phyloP scores from a whole-genome alignment of 441 rosid genomes.

The Arabidopsis hybrid region DNA sequence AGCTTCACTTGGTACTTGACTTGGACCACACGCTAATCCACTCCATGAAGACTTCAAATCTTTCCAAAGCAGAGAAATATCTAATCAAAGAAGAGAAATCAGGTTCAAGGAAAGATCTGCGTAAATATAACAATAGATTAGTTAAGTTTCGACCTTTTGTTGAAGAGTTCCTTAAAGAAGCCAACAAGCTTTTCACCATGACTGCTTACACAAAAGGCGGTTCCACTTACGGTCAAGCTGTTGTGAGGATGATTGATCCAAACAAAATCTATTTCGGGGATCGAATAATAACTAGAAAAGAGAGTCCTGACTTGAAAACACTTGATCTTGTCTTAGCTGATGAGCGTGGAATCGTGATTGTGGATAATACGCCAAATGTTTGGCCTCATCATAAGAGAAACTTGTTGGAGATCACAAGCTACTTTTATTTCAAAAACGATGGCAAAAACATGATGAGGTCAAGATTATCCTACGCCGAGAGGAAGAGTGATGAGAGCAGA shows the following conservation, averaged over 20 bases:
- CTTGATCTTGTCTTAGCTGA: conserved; percentile 37
- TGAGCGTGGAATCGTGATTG: conserved; percentile 19
- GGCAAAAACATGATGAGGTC: background rate
- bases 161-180: conserved; percentile 26
- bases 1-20: conserved; percentile 42
- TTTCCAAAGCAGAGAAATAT: conserved; percentile 33
- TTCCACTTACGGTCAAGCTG: background rate
- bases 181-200: conserved; percentile 34
- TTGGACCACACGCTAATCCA: conserved; percentile 39
- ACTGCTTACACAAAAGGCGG: conserved; percentile 12
- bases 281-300: conserved; percentile 34
- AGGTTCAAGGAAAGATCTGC: background rate
- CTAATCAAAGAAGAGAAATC: conserved; percentile 3
- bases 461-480: conserved; percentile 14
- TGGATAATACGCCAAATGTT: background rate
- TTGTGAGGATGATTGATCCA: conserved; percentile 25
- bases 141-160: conserved; percentile 27
- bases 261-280: conserved; percentile 28
- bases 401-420: conserved; percentile 26
- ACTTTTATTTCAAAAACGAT: conserved; percentile 7
- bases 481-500: conserved; percentile 24
- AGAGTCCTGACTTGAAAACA: conserved; percentile 17
- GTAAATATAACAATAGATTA: background rate
- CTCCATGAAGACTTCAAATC: conserved; percentile 1
- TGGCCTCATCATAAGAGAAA: conserved; percentile 36